These are phyloP conservation scores for Astrephomene gubernaculifera DNA, from an alignment of 139 green algal genomes.

Conservation along the genomic window DNA sequence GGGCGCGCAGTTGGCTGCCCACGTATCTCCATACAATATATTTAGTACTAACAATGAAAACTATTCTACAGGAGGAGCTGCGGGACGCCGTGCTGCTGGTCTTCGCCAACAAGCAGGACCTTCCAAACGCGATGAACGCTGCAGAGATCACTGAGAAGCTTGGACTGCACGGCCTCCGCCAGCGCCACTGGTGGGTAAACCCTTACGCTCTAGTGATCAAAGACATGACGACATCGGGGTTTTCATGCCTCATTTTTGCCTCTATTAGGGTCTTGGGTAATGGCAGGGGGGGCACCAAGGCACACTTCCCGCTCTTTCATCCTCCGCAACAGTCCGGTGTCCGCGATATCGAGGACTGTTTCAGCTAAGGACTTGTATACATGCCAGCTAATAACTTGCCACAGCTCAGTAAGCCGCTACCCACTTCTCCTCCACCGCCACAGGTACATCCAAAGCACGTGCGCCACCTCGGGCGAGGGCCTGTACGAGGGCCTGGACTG, in stretches of 20 bases:
- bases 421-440: too few species aligned
- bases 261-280: too few species aligned
- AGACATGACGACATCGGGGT: too few species aligned
- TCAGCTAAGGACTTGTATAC: too few species aligned
- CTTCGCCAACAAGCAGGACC: conserved; percentile 99
- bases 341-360: too few species aligned
- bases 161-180: conserved; percentile 94
- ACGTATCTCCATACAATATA: background rate
- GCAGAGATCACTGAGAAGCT: conserved; percentile 99
- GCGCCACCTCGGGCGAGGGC: conserved; percentile 88
- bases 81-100: conserved; percentile 97
- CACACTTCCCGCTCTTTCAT: too few species aligned
- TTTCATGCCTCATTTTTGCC: too few species aligned
- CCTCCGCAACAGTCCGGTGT: too few species aligned
- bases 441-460: conserved; percentile 96
- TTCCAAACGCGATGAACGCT: conserved; percentile 99
- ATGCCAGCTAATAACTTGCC: too few species aligned
- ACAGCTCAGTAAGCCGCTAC: background rate
- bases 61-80: conserved; percentile 94
- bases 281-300: too few species aligned
- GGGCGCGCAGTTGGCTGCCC: too few species aligned
- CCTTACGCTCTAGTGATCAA: too few species aligned
- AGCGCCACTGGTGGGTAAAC: conserved; percentile 93
- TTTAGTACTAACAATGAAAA: background rate
- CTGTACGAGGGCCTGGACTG: conserved; percentile 97